These are phyloP conservation scores for Backusella parvicylindrica DNA, from an alignment of 192 early-diverging fungal species.

Conservation along the genomic window DNA sequence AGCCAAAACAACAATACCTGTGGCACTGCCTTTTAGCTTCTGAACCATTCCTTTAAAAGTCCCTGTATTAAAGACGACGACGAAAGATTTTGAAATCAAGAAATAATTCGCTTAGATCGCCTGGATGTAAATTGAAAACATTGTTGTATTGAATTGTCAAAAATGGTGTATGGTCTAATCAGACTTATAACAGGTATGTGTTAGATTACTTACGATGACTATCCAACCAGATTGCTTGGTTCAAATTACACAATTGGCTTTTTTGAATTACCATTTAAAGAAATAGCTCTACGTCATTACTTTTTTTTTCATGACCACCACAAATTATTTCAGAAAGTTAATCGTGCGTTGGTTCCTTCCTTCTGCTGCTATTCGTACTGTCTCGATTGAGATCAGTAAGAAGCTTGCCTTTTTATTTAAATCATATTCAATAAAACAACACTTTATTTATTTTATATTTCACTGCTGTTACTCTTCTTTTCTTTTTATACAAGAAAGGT, in stretches of 20 bases:
- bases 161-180: too few relatives aligned
- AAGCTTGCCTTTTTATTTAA: background rate
- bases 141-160: too few relatives aligned
- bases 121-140: too few relatives aligned
- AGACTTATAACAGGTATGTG: too few relatives aligned
- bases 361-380: background rate
- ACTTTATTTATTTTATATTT: background rate
- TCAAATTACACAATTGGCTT: background rate
- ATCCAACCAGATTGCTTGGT: background rate
- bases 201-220: too few relatives aligned
- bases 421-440: background rate
- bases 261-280: background rate
- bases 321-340: background rate
- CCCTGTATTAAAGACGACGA: too few relatives aligned
- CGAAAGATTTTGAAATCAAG: too few relatives aligned
- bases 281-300: background rate
- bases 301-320: background rate
- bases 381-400: slow-evolving; percentile 5
- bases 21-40: too few relatives aligned
- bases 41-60: too few relatives aligned
- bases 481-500: background rate
- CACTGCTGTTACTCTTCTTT: background rate
- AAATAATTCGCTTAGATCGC: too few relatives aligned
- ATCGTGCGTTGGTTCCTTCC: background rate
- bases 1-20: too few relatives aligned